Base-by-base conservation (phyloP, 306 rosid species). In the Rosa multiflora region DNA sequence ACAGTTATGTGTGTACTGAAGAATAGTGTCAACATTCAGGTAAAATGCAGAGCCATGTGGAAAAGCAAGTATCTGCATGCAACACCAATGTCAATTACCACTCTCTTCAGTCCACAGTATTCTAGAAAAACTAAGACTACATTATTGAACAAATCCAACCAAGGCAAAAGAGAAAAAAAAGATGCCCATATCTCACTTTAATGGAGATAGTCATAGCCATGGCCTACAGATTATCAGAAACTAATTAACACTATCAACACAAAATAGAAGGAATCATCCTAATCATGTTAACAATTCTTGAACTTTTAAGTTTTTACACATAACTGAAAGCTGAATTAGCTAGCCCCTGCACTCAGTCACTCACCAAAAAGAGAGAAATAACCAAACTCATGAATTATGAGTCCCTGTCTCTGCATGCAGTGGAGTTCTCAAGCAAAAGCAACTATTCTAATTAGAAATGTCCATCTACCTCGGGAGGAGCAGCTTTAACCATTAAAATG, bases 31-130 rank as follows among this genome's bases (percentile, higher is more conserved):
- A 5, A 70, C 20, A 26, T 6, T 70, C 58, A 70, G 3, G 13
- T 7, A 63, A 23, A 70, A 21, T 23, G 58, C 48, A 26, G 68
- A 14, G 10, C 35, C 15, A 64, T 21, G 44, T 39, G 73, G 29
- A 68, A 68, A 68, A 9, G 15, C 29, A 40, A 18, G 52, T 5
- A 43, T 70, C 74, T 70, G 49, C 72, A 68, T 70, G 55, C 55
- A 70, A 23, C 20, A 70, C 55, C 37, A 35, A 66, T 66, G 70
- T 37, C 46, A 37, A 6, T 35, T 66, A 66, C 70, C 42, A 6
- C 10, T 32, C 68, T 4, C 63, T 59, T 32, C 32, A 26, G 37
- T 29, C 20, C 67, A 26, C 20, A 12, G 40, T 10, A 26, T 62
- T 62, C 3, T 26, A 62, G 43, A 32, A 32, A 12, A 29, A 1